These are phyloP conservation scores for Eremothecium gossypii DNA, from an alignment of 1,139 yeast genomes.

Conservation along the genomic window DNA sequence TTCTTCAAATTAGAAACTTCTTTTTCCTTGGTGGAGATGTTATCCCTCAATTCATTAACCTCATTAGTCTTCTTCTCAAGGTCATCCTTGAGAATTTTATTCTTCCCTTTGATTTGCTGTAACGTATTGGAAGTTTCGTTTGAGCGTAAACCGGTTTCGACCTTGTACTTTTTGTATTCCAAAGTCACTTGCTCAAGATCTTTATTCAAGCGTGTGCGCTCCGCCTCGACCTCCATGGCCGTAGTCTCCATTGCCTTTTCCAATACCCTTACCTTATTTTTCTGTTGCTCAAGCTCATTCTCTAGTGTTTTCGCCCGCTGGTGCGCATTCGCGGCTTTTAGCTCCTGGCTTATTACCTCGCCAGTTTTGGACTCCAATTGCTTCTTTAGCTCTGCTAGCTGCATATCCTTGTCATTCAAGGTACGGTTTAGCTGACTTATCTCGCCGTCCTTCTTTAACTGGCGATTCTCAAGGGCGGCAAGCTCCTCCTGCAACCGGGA, in stretches of 20 bases:
- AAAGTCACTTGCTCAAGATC: constrained; percentile 4
- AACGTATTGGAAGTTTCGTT: constrained; percentile 1
- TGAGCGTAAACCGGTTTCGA: constrained; percentile 1
- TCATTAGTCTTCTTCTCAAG: background rate
- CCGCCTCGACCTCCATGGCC: constrained; percentile 1
- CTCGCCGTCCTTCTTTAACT: constrained; percentile 7
- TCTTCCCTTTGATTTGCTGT: background rate
- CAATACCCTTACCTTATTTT: background rate
- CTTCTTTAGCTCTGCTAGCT: constrained; percentile 2
- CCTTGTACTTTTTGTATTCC: constrained; percentile 3
- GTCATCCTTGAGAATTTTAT: background rate
- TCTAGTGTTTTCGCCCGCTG: background rate
- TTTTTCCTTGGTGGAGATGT: constrained; percentile 5
- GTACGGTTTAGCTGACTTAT: constrained; percentile 4
- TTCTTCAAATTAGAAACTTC: constrained; percentile 2
- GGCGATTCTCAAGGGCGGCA: constrained; percentile 4
- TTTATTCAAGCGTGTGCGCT: background rate
- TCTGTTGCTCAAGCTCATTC: background rate
- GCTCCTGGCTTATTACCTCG: constrained; percentile 1
- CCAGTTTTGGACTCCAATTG: background rate
- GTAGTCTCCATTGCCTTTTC: constrained; percentile 1
- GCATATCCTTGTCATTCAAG: constrained; percentile 1
- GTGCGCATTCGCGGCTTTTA: background rate
- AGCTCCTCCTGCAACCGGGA: constrained; percentile 11
- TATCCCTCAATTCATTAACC: background rate